phyloP scores from a whole-genome alignment of 1,284 basidiomycete species.

The Thelephora terrestris region DNA sequence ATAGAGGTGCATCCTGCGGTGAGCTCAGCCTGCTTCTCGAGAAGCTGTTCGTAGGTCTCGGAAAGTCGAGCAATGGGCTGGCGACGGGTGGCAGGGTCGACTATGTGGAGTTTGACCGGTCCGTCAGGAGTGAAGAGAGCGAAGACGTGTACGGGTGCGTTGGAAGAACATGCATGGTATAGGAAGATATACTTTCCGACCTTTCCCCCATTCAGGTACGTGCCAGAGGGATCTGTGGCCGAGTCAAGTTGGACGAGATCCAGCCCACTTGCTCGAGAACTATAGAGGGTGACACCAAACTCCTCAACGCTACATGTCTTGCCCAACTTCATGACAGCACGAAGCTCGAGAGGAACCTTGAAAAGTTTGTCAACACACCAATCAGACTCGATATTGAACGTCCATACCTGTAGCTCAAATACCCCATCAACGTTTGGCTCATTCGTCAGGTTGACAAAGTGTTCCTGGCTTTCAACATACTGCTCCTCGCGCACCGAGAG shows the following conservation, averaged over 20 bases:
- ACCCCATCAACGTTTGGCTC: conserved; percentile 94
- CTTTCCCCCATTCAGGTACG: conserved; percentile 71
- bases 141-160: conserved; percentile 80
- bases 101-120: conserved; percentile 73
- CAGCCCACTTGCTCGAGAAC: conserved; percentile 78
- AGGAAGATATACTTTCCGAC: conserved; percentile 82
- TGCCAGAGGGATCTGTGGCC: conserved; percentile 48
- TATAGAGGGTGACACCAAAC: conserved; percentile 64
- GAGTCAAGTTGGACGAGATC: conserved; percentile 77
- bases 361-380: conserved; percentile 1
- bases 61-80: conserved; percentile 75
- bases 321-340: conserved; percentile 80
- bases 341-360: conserved; percentile 77
- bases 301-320: conserved; percentile 72
- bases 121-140: conserved; percentile 78
- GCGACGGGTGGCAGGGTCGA: conserved; percentile 80
- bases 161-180: conserved; percentile 78
- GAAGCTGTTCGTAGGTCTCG: conserved; percentile 58
- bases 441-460: conserved; percentile 89
- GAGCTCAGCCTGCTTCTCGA: conserved; percentile 34
- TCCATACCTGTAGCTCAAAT: conserved; percentile 78
- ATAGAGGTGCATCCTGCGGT: conserved; percentile 40
- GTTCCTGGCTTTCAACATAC: conserved; percentile 78
- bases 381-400: conserved; percentile 8
- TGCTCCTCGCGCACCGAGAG: conserved; percentile 78